Percentiles rank a stretch among this genome's conserved stretches.
Evolutionary conservation across 2,329 filamentous ascomycete species (phyloP).

Genomic region (Aspergillus brasiliensis): DNA sequence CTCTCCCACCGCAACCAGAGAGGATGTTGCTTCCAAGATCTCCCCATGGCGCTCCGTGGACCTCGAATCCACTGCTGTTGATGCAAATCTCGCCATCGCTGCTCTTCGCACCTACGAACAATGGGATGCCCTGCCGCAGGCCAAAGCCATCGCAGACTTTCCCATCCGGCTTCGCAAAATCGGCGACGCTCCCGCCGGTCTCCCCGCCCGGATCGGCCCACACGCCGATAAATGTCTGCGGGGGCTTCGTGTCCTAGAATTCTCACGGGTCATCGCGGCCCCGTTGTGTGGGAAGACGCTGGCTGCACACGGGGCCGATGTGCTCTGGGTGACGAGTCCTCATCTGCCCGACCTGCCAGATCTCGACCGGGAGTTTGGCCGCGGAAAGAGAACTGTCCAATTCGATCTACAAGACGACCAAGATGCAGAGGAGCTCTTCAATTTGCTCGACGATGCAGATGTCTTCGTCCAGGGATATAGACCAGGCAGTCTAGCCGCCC

Average conservation of each 20-base stretch:
- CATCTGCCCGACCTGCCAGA: slow-evolving; percentile 37
- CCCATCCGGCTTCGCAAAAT: slow-evolving; percentile 51
- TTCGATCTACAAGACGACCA: slow-evolving; percentile 34
- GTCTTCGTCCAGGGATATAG: slow-evolving; percentile 53
- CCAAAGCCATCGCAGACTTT: slow-evolving; percentile 46
- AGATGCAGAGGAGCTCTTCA: slow-evolving; percentile 29
- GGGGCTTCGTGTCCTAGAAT: slow-evolving; percentile 44
- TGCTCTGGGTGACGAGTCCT: slow-evolving; percentile 44
- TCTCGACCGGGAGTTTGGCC: slow-evolving; percentile 39
- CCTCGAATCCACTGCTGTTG: slow-evolving; percentile 50
- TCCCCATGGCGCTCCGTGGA: slow-evolving; percentile 48
- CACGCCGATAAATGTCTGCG: slow-evolving; percentile 37
- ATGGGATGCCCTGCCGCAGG: slow-evolving; percentile 56
- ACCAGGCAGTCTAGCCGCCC: slow-evolving; percentile 49
- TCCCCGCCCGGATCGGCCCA: slow-evolving; percentile 17
- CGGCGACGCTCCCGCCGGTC: slow-evolving; percentile 10
- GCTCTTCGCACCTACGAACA: slow-evolving; percentile 53
- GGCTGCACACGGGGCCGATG: slow-evolving; percentile 45
- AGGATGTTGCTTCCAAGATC: slow-evolving; percentile 44
- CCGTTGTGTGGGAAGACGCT: slow-evolving; percentile 42
- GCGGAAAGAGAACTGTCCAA: slow-evolving; percentile 42
- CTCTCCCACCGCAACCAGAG: slow-evolving; percentile 32
- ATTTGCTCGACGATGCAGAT: slow-evolving; percentile 40
- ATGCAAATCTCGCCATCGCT: slow-evolving; percentile 49
- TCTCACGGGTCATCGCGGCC: slow-evolving; percentile 44